These are phyloP conservation scores for Davidsoniella virescens DNA, from an alignment of 2,329 filamentous ascomycete genomes.

Conservation along the genomic window DNA sequence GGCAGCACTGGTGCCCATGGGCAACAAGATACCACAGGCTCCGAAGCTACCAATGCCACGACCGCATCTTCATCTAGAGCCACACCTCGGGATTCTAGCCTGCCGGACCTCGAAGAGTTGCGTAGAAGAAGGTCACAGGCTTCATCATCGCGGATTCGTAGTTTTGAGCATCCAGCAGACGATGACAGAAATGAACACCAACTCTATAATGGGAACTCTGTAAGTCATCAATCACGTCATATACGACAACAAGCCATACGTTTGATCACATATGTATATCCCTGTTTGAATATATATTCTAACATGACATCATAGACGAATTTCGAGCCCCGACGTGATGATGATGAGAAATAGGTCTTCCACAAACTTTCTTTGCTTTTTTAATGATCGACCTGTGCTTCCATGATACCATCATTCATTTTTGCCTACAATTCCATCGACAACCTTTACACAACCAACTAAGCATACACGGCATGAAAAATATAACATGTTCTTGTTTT, in stretches of 20 bases:
- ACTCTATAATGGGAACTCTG: constrained; percentile 84
- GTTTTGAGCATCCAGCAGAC: constrained; percentile 19
- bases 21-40: constrained; percentile 14
- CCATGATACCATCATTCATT: too few relatives aligned
- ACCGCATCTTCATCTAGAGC: too few relatives aligned
- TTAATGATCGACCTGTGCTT: too few relatives aligned
- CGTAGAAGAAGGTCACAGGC: constrained; percentile 9
- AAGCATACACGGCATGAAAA: too few relatives aligned
- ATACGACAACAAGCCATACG: too few relatives aligned
- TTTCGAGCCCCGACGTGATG: constrained; percentile 49
- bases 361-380: too few relatives aligned
- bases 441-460: too few relatives aligned
- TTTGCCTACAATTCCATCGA: too few relatives aligned
- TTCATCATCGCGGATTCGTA: constrained; percentile 14
- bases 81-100: background rate
- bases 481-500: too few relatives aligned
- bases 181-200: constrained; percentile 44
- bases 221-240: constrained; percentile 27
- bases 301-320: constrained; percentile 34
- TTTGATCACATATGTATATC: too few relatives aligned
- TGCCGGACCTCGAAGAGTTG: constrained; percentile 1
- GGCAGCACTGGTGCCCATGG: constrained; percentile 1
- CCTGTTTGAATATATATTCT: background rate
- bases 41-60: too few relatives aligned
- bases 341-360: constrained; percentile 28